Base-by-base conservation (phyloP, 1,284 basidiomycete genomes). In the Neotropicomus parvogracilis region DNA sequence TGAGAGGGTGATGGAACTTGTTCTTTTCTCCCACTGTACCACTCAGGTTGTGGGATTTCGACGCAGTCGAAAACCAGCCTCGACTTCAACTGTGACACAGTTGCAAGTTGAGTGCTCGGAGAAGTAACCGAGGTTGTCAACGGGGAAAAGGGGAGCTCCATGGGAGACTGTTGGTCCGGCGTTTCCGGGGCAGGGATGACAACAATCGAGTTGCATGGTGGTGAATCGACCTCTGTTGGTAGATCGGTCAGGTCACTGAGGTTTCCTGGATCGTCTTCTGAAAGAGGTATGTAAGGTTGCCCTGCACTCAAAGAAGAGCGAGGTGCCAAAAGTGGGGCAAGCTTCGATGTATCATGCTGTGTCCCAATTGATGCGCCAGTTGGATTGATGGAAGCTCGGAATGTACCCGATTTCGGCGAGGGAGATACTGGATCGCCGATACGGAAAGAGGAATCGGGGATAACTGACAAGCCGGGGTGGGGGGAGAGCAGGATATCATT, bases 221-320 rank as follows among this genome's bases (percentile, higher is more conserved):
- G 43, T 20, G 57, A 60, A 31, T 45, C 49, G 19, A 43, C 10
- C 16, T 63, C 61, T 13, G 62, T 54, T 36, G 56, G 44, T 20
- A 67, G 60, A 26, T 67, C 62, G 6, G 64, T 65, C 44, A 63
- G 45, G 14, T 62, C 62, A 28, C 62, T 67, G 19, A 60, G 49
- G 27, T 50, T 40, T 11, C 40, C 59, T 1, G 39, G 11, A 37
- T 62, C 52, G 21, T 62, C 59, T 17, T 19, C 9, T 14, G 35
- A 38, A 48, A 40, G 38, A 20, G 42, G 40, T 8, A 26, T 19
- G 37, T n/a, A 16, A 28, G 36, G 29, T 14, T 41, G 43, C 20
- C 13, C 36, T 3, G 20, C n/a, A 17, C 28, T 28, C n/a, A 21
- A 11, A 41, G 47, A 33, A n/a, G 44, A 51, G 29, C 28, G 31